Percentiles rank a stretch among this genome's conserved stretches.
phyloP scores from a whole-genome alignment of 2,329 filamentous ascomycete species.

The Exophiala spinifera region DNA sequence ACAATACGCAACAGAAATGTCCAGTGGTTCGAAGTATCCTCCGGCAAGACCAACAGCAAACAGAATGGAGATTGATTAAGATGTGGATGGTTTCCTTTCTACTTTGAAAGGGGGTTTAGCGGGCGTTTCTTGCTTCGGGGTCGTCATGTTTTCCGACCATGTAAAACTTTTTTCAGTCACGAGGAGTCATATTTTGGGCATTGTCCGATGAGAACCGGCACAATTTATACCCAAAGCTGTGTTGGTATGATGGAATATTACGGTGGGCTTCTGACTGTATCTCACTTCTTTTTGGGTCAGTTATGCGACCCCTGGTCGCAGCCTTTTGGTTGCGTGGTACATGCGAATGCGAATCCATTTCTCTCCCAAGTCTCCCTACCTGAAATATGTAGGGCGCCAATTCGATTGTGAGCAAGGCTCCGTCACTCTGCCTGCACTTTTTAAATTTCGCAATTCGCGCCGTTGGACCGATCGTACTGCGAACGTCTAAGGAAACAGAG shows the following conservation, averaged over 20 bases:
- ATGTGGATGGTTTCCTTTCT: not conserved
- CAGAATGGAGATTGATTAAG: conserved; percentile 26
- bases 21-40: conserved; percentile 11
- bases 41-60: conserved; percentile 10
- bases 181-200: conserved; percentile 9
- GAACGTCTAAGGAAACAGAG: no score
- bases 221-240: not conserved
- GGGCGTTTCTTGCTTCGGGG: conserved; percentile 1
- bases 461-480: no score
- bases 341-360: not conserved
- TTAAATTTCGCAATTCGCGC: no score
- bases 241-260: not conserved
- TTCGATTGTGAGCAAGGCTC: no score
- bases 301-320: no score
- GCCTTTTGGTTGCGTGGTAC: not conserved
- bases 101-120: conserved; percentile 1
- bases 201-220: not conserved
- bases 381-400: no score
- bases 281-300: not conserved
- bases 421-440: no score
- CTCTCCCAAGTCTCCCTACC: no score
- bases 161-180: conserved; percentile 6
- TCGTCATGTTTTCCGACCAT: not conserved
- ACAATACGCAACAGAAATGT: conserved; percentile 24
- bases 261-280: not conserved